phyloP scores from a whole-genome alignment of 164 flowering plant species.

The Sextonia rubra region DNA sequence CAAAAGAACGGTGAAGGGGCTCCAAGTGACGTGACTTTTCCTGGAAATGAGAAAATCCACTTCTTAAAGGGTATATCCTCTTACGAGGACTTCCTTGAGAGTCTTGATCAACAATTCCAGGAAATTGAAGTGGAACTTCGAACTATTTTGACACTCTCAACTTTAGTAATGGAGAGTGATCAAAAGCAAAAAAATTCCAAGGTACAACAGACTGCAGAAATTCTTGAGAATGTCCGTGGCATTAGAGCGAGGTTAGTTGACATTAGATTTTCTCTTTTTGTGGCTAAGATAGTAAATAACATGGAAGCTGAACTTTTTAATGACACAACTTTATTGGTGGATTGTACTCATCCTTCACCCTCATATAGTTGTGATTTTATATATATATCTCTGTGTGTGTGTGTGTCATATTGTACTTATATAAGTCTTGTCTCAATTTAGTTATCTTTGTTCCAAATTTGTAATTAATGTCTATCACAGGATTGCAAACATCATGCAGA shows the following conservation, averaged over 20 bases:
- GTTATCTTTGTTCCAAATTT: neutral
- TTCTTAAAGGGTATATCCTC: slow-evolving; percentile 38
- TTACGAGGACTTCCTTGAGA: slow-evolving; percentile 48
- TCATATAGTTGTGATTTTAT: neutral
- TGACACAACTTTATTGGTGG: neutral
- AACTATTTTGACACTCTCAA: slow-evolving; percentile 43
- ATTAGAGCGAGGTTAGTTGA: slow-evolving; percentile 52
- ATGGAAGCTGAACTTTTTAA: neutral
- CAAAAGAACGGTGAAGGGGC: slow-evolving; percentile 7
- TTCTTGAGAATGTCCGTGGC: slow-evolving; percentile 43
- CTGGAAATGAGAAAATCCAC: slow-evolving; percentile 16
- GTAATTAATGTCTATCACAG: slow-evolving; percentile 22
- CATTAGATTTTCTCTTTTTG: neutral
- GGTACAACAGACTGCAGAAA: slow-evolving; percentile 40
- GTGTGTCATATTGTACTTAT: no score
- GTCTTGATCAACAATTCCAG: slow-evolving; percentile 51
- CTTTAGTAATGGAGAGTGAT: slow-evolving; percentile 35
- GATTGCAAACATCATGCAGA: slow-evolving; percentile 32
- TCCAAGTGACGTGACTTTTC: neutral
- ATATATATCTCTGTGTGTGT: no score
- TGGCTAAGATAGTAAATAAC: neutral
- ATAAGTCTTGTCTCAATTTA: neutral
- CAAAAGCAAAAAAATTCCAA: slow-evolving; percentile 39
- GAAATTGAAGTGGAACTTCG: slow-evolving; percentile 56
- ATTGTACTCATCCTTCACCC: no score